Base-by-base conservation (phyloP, 1,139 yeast species). In the Taiozyma sp. region DNA sequence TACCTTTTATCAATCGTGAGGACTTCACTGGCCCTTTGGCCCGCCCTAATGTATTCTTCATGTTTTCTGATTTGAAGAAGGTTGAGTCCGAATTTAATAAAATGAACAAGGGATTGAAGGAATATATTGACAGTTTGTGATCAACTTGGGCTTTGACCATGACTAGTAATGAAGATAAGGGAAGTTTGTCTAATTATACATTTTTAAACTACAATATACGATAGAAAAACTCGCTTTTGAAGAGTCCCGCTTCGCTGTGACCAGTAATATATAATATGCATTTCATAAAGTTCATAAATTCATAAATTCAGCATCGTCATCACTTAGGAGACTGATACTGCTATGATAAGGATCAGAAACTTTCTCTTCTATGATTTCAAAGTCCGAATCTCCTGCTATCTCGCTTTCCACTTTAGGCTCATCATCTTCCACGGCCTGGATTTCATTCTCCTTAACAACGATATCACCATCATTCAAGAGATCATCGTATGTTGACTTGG, bases 231-330 rank as follows among this genome's bases (percentile, higher is more conserved):
- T 28, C 13, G 13, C 30, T 10, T 10, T 28, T 19, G 19, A 19
- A 19, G 19, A 19, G 19, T 19, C 19, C 3, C 19, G 19, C 19
- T 19, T 19, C 19, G 19, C 19, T 10, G 10, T 28, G 11, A 30
- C 6, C 14, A 30, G n/a, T 30, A 30, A 13, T 16, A 30, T 30
- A 13, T 13, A 32, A n/a, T n/a, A 37, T 37, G 41, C 24, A 19
- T 37, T 37, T 21, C 24, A 16, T 19, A 16, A 37, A 19, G 14
- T 26, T 29, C 41, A 53, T 45, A 59, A 49, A 37, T 52, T 51
- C 34, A 51, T 55, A 39, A 58, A 59, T 19, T 54, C 59, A 19
- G 56, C 53, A 41, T 59, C 63, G 37, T 59, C 61, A 19, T 59
- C 63, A 42, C 58, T 54, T 9, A 52, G 22, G 1, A 57, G 43